Conservation (phyloP, 2,329 filamentous ascomycete species). For the Colletotrichum endophyticum region DNA sequence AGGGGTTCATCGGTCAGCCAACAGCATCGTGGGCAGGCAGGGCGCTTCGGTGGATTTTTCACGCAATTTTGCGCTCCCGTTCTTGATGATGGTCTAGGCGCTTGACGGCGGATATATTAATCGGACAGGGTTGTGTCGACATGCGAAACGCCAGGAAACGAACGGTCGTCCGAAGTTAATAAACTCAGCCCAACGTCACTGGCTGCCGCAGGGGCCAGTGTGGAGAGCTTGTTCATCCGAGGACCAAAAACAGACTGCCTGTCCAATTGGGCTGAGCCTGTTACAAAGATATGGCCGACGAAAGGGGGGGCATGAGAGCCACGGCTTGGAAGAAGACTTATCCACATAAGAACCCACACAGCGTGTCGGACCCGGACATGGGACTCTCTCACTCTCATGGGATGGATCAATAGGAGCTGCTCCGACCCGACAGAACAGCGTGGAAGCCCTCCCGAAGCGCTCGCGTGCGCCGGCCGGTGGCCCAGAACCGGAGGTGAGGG, state of each 20-base stretch:
- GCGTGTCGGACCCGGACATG: not conserved
- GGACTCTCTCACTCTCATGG: not conserved
- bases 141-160: conserved; percentile 12
- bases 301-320: not conserved
- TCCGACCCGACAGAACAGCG: not conserved
- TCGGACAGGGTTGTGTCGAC: not conserved
- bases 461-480: not conserved
- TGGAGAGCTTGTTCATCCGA: not conserved
- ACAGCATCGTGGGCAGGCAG: not conserved
- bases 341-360: not conserved
- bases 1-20: not conserved
- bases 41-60: not conserved
- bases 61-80: not conserved
- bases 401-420: not conserved
- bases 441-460: not conserved
- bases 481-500: not conserved
- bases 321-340: not conserved
- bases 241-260: not conserved
- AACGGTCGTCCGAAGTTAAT: conserved; percentile 20
- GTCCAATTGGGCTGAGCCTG: not conserved
- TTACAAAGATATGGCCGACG: conserved; percentile 1
- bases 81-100: not conserved
- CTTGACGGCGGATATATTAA: conserved; percentile 3
- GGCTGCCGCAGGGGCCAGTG: not conserved
- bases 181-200: not conserved